phyloP scores from a whole-genome alignment of 2,329 filamentous ascomycete genomes.

The Apiospora sp. region DNA sequence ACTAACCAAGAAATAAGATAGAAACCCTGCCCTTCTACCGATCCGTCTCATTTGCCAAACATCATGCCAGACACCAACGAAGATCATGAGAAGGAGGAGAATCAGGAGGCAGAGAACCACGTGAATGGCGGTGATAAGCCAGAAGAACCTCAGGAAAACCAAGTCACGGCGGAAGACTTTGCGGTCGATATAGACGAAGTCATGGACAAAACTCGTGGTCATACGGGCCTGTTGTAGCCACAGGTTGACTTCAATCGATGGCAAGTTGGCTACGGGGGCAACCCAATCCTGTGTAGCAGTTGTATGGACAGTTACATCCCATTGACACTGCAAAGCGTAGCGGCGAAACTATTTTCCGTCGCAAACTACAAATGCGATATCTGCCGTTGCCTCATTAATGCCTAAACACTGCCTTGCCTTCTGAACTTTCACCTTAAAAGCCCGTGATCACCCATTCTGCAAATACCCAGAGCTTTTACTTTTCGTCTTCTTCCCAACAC shows the following conservation, averaged over 20 bases:
- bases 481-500: neutral
- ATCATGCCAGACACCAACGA: neutral
- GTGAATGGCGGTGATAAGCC: constrained; percentile 4
- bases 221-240: neutral
- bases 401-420: constrained; percentile 1
- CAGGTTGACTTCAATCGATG: neutral
- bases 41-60: neutral
- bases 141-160: neutral
- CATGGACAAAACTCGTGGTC: neutral
- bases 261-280: neutral
- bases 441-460: neutral
- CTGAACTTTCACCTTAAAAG: neutral
- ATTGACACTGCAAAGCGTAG: neutral
- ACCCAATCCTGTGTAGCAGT: too few species aligned
- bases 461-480: too few species aligned
- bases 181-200: neutral
- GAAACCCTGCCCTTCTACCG: neutral
- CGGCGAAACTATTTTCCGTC: neutral
- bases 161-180: neutral
- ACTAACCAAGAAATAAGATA: neutral
- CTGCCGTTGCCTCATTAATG: neutral
- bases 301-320: neutral
- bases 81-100: neutral
- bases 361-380: neutral
- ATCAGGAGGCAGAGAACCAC: neutral